phyloP scores from a whole-genome alignment of 495 filamentous ascomycete genomes.

The Neurospora cerealis region DNA sequence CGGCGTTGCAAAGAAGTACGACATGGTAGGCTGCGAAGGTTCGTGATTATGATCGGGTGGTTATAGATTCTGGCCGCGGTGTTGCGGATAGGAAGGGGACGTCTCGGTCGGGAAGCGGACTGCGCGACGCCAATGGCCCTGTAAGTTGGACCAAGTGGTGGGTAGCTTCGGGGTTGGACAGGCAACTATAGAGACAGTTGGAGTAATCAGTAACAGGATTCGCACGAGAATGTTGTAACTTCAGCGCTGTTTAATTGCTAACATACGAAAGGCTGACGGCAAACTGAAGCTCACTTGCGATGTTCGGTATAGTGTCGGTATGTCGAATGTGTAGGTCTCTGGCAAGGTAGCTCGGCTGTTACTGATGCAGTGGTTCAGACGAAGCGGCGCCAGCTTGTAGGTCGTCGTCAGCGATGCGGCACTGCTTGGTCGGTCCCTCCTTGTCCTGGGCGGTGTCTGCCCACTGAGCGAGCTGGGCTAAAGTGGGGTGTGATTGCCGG shows the following conservation, averaged over 20 bases:
- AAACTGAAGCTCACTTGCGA: not conserved
- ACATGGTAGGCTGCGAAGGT: constrained; percentile 43
- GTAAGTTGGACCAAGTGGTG: not conserved
- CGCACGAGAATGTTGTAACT: not conserved
- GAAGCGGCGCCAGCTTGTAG: not conserved
- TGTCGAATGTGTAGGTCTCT: not conserved
- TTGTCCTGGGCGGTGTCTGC: not conserved
- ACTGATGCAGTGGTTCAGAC: not conserved
- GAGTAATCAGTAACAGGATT: not conserved
- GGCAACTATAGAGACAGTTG: not conserved
- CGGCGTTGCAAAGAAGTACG: constrained; percentile 95
- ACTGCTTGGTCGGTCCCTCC: not conserved
- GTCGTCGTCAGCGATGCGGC: not conserved
- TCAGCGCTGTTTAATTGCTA: not conserved
- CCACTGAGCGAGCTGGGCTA: not conserved
- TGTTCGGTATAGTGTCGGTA: not conserved
- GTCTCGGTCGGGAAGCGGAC: not conserved
- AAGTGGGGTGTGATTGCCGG: not conserved
- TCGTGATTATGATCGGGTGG: not conserved
- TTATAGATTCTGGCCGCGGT: not conserved
- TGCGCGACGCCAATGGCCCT: not conserved
- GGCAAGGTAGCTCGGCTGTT: not conserved
- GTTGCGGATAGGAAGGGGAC: not conserved
- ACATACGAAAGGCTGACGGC: not conserved
- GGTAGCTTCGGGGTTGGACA: not conserved